phyloP scores from a whole-genome alignment of 73 alveolate genomes.

The Uronychia binucleata region DNA sequence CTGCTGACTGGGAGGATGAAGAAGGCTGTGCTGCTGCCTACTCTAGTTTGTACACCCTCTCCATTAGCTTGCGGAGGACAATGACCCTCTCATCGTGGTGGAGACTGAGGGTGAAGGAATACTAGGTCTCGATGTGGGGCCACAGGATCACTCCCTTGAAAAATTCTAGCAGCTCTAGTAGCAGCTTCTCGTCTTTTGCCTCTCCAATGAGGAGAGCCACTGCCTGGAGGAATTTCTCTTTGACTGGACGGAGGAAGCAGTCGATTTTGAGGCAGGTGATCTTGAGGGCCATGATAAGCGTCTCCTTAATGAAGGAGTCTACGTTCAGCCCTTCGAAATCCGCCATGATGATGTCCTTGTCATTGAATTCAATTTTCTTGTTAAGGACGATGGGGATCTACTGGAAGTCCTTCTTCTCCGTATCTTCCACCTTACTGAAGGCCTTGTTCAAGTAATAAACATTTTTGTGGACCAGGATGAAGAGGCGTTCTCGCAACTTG shows the following conservation, averaged over 20 bases:
- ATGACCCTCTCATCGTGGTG: not conserved
- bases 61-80: not conserved
- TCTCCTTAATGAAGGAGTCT: not conserved
- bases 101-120: not conserved
- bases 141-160: not conserved
- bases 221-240: not conserved
- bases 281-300: not conserved
- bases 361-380: not conserved
- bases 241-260: not conserved
- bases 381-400: not conserved
- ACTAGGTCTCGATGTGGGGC: not conserved
- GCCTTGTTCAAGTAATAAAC: not conserved
- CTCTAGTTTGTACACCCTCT: constrained; percentile 5
- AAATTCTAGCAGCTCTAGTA: not conserved
- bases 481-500: not conserved
- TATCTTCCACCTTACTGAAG: not conserved
- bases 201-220: not conserved
- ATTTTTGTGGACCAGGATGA: not conserved
- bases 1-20: not conserved
- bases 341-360: constrained; percentile 9
- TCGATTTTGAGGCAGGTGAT: not conserved
- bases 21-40: not conserved
- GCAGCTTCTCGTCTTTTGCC: not conserved
- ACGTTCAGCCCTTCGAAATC: not conserved
- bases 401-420: not conserved